These are phyloP conservation scores for Cladosporium sphaerospermum DNA, from an alignment of 2,329 filamentous ascomycete species.

Conservation along the genomic window DNA sequence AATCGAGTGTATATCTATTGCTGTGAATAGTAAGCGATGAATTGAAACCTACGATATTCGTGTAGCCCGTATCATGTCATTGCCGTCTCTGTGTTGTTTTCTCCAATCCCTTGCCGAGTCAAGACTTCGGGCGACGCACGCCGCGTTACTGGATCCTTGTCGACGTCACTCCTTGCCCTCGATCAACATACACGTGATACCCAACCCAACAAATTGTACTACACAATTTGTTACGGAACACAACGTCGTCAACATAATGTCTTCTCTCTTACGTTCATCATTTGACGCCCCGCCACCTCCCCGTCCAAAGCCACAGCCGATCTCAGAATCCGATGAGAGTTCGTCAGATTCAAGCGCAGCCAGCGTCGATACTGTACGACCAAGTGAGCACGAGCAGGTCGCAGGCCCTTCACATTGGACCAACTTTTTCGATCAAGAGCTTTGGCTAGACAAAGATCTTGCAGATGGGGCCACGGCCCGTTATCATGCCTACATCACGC, in stretches of 20 bases:
- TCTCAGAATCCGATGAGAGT: constrained; percentile 4
- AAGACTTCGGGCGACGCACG: too few relatives aligned
- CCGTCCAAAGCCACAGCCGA: background rate
- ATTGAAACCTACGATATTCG: too few relatives aligned
- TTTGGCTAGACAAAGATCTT: constrained; percentile 57
- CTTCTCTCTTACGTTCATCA: constrained; percentile 5
- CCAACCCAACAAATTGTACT: too few relatives aligned
- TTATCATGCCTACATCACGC: constrained; percentile 84
- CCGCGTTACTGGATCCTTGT: too few relatives aligned
- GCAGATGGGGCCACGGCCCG: constrained; percentile 44
- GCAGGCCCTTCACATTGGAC: constrained; percentile 74
- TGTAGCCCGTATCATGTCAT: too few relatives aligned
- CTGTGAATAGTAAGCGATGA: too few relatives aligned
- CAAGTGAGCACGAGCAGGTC: constrained; percentile 30
- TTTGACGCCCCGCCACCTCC: constrained; percentile 3
- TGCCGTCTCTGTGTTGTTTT: too few relatives aligned
- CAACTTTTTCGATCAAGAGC: constrained; percentile 81
- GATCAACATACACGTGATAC: too few relatives aligned
- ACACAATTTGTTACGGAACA: too few relatives aligned
- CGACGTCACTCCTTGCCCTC: too few relatives aligned
- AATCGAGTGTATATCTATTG: too few relatives aligned
- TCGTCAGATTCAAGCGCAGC: constrained; percentile 85
- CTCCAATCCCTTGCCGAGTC: too few relatives aligned
- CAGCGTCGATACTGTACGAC: constrained; percentile 55
- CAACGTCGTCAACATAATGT: background rate